phyloP scores from a whole-genome alignment of 139 green algal genomes.

The Pleodorina starrii region DNA sequence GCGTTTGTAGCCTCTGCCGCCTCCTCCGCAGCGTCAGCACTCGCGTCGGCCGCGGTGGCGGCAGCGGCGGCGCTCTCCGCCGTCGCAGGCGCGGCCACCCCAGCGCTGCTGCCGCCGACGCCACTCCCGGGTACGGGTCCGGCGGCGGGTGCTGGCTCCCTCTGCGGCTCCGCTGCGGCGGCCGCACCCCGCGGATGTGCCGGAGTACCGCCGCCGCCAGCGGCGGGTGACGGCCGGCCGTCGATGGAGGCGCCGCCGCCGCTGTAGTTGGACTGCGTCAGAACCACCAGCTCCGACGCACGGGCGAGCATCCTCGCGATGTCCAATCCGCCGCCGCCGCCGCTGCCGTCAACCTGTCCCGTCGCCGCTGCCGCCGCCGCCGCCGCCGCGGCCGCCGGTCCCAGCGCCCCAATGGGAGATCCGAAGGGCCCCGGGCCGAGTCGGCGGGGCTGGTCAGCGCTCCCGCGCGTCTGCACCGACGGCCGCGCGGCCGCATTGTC shows the following conservation, averaged over 20 bases:
- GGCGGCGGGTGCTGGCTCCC: too few species aligned
- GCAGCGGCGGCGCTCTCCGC: too few species aligned
- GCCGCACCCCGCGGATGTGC: too few species aligned
- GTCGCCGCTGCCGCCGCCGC: background rate
- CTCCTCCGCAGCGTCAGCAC: too few species aligned
- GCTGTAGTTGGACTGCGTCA: background rate
- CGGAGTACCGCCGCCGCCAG: too few species aligned
- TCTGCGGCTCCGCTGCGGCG: too few species aligned
- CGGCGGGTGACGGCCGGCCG: too few species aligned
- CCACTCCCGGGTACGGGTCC: too few species aligned
- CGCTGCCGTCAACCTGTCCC: background rate
- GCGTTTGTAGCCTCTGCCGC: too few species aligned
- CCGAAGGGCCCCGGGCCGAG: background rate
- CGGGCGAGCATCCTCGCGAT: conserved; percentile 21
- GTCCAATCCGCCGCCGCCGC: background rate
- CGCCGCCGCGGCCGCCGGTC: background rate
- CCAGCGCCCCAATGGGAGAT: background rate
- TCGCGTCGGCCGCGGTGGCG: too few species aligned
- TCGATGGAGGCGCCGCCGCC: background rate
- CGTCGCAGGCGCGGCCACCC: too few species aligned
- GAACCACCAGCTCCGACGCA: conserved; percentile 14
- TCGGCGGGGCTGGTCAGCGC: background rate
- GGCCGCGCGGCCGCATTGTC: background rate
- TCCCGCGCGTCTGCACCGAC: background rate
- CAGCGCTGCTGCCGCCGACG: too few species aligned